Base-by-base conservation (phyloP, 352 stramenopile species). In the Globisporangium splendens region DNA sequence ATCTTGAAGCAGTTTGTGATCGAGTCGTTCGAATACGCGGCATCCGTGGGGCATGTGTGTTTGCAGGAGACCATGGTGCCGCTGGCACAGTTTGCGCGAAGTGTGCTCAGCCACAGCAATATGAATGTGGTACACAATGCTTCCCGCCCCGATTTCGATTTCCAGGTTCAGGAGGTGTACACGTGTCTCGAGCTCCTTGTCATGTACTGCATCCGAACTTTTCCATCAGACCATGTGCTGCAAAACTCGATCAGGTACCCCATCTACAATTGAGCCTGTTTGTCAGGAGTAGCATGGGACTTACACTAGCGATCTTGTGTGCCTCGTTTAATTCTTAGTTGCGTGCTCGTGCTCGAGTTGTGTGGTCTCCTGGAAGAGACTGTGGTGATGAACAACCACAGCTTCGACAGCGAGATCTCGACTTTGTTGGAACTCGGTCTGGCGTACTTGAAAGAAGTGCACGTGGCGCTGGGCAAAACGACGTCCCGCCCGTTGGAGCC, bases 41-140 rank as follows among this genome's bases (percentile, higher is more conserved):
- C 42, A 6, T 44, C 39, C 13, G 7, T 18, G 10, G 53, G 75
- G 39, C 50, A 65, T 28, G 57, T 68, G 7, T 67, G 61, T n/a
- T 46, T 87, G 15, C 63, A 83, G 38, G 82, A 93, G 63, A 81
- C 73, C 35, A 62, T 93, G 28, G 66, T 92, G 3, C 84, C 84
- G 3, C 18, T 87, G 14, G 63, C 65, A 13, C 84, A 93, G 46
- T 82, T 93, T n/a, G 38, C 89, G 13, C 84, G 81, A 18, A 80
- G 76, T 14, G 59, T 88, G 24, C 43, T 92, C 20, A 83, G 86
- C 33, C 84, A 93, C 49, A 70, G 67, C 28, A 91, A 83, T 48
- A 61, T 91, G 38, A 79, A 82, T 28, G 20, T 62, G 50, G 20
- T 13, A 41, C 28, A 8, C 28, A 35, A 35, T 35, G 28, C 28